These are phyloP conservation scores for Penicillium riverlandense DNA, from an alignment of 495 filamentous ascomycete genomes.

Conservation along the genomic window DNA sequence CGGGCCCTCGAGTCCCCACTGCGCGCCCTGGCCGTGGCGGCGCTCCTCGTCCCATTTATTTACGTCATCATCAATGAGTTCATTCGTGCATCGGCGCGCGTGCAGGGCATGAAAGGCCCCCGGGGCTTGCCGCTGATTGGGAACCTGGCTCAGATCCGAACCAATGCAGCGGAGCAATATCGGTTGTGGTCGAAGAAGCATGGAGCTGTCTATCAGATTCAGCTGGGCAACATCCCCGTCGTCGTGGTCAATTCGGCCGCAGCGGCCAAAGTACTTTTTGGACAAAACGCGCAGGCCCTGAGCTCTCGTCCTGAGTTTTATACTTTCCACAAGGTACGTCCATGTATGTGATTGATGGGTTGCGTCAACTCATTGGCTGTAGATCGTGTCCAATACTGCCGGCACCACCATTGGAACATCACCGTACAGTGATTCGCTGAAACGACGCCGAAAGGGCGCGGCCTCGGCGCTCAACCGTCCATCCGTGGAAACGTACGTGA, in stretches of 20 bases:
- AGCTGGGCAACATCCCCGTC: constrained; percentile 54
- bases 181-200: constrained; percentile 50
- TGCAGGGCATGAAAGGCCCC: constrained; percentile 48
- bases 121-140: constrained; percentile 52
- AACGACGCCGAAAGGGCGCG: constrained; percentile 55
- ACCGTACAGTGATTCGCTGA: constrained; percentile 56
- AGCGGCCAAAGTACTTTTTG: constrained; percentile 50
- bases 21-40: constrained; percentile 18
- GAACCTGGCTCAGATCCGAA: constrained; percentile 53
- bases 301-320: constrained; percentile 55
- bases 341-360: not conserved
- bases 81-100: constrained; percentile 38
- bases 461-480: constrained; percentile 57
- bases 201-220: constrained; percentile 58
- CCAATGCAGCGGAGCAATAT: constrained; percentile 55
- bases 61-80: constrained; percentile 50
- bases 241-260: constrained; percentile 55
- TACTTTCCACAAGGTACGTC: constrained; percentile 54
- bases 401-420: constrained; percentile 62
- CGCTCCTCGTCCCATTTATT: constrained; percentile 23
- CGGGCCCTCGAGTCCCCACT: constrained; percentile 15
- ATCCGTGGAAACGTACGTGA: constrained; percentile 51
- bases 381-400: constrained; percentile 56
- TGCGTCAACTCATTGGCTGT: constrained; percentile 1
- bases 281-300: constrained; percentile 51